These are phyloP conservation scores for Candida michaelii DNA, from an alignment of 805 yeast genomes.

Conservation along the genomic window DNA sequence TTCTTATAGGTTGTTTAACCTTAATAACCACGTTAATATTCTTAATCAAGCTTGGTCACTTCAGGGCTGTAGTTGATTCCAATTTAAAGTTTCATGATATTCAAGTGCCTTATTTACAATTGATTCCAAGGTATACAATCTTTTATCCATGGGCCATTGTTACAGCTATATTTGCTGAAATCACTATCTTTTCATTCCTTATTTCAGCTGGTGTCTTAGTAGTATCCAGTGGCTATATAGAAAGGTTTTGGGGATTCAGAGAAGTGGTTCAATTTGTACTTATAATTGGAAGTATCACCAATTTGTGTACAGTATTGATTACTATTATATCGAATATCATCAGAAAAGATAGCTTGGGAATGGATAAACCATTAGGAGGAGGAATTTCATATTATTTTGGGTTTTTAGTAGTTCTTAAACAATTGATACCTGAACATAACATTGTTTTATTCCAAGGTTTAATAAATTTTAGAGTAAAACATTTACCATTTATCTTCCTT, in stretches of 20 bases:
- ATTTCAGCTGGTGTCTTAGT: constrained; percentile 37
- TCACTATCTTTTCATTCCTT: constrained; percentile 45
- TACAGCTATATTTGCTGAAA: constrained; percentile 66
- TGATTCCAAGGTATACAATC: constrained; percentile 58
- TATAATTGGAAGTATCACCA: constrained; percentile 57
- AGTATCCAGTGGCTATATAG: constrained; percentile 46
- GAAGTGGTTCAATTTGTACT: constrained; percentile 53
- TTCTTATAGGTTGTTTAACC: constrained; percentile 40
- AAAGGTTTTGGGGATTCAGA: constrained; percentile 49
- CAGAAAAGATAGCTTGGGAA: constrained; percentile 33
- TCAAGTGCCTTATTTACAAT: constrained; percentile 57
- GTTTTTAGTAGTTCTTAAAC: constrained; percentile 57
- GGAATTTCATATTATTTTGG: constrained; percentile 54
- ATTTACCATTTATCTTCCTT: constrained; percentile 53
- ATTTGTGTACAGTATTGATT: constrained; percentile 48
- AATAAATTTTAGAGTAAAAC: constrained; percentile 54
- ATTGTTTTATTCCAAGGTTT: constrained; percentile 47
- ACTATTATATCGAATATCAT: constrained; percentile 38
- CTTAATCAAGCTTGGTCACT: constrained; percentile 17
- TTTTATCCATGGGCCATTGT: constrained; percentile 64
- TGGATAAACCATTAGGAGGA: constrained; percentile 50
- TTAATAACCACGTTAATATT: constrained; percentile 29
- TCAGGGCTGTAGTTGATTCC: constrained; percentile 13
- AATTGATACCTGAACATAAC: constrained; percentile 58
- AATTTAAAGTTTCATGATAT: constrained; percentile 36